phyloP scores from a whole-genome alignment of 2,329 filamentous ascomycete species.

The Chaetomium sp. region DNA sequence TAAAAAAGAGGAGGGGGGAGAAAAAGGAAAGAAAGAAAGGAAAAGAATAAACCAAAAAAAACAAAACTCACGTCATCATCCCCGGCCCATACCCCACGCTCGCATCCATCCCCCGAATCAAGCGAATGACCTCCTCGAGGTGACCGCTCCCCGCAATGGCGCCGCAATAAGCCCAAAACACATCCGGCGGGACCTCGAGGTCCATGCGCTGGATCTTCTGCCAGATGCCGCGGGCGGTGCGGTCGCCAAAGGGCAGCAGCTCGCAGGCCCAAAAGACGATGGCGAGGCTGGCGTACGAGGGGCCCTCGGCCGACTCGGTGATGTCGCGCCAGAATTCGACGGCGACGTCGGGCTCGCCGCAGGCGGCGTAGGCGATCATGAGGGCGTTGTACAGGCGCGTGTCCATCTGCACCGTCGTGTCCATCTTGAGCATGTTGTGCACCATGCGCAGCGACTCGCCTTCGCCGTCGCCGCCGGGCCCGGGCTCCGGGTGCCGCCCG shows the following conservation, averaged over 20 bases:
- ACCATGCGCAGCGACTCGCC: conserved; percentile 70
- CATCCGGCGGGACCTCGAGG: conserved; percentile 70
- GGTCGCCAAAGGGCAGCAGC: conserved; percentile 58
- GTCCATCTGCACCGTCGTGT: conserved; percentile 74
- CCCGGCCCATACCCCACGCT: conserved; percentile 70
- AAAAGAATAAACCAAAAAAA: not conserved
- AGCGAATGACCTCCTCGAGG: conserved; percentile 65
- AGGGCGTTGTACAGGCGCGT: conserved; percentile 80
- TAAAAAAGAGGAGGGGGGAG: not conserved
- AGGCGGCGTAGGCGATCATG: conserved; percentile 81
- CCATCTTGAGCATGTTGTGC: conserved; percentile 94
- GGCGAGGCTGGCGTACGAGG: conserved; percentile 76
- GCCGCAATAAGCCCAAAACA: conserved; percentile 77
- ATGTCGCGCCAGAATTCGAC: conserved; percentile 85
- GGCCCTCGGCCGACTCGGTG: conserved; percentile 79
- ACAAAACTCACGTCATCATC: conserved; percentile 65
- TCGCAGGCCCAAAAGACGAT: conserved; percentile 82
- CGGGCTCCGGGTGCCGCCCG: conserved; percentile 63
- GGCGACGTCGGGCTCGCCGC: conserved; percentile 65
- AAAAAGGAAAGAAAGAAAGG: not conserved
- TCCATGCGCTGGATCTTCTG: conserved; percentile 71
- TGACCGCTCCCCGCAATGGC: conserved; percentile 74
- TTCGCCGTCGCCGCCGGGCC: conserved; percentile 50
- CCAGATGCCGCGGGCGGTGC: conserved; percentile 69
- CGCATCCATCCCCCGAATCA: conserved; percentile 67